phyloP scores from a whole-genome alignment of 352 stramenopile species.

The Phytophthora litchii region DNA sequence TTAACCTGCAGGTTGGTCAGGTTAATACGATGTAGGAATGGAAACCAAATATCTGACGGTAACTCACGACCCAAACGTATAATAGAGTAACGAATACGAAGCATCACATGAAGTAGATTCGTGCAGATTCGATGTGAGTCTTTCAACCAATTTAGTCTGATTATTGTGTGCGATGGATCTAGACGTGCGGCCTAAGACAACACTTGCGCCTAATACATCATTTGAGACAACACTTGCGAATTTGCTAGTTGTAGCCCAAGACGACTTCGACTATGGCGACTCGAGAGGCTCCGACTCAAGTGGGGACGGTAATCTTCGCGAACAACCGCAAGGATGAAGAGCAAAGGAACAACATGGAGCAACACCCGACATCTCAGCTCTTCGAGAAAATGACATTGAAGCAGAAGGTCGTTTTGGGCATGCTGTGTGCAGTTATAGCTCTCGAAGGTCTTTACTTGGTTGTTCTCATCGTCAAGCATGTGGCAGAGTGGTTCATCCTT shows the following conservation, averaged over 20 bases:
- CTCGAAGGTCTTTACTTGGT: slow-evolving; percentile 19
- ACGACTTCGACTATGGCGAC: slow-evolving; percentile 3
- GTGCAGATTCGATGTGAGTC: slow-evolving; percentile 10
- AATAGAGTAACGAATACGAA: slow-evolving; percentile 8
- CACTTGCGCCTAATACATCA: slow-evolving; percentile 3
- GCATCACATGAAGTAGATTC: slow-evolving; percentile 17
- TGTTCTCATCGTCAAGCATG: slow-evolving; percentile 11
- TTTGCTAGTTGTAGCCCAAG: slow-evolving; percentile 10
- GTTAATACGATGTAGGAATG: too few species aligned
- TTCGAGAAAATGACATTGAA: slow-evolving; percentile 4
- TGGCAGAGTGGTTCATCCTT: slow-evolving; percentile 20
- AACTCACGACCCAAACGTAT: too few species aligned
- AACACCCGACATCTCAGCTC: not conserved
- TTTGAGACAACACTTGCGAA: slow-evolving; percentile 7
- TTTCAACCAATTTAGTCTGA: slow-evolving; percentile 2
- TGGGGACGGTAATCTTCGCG: not conserved
- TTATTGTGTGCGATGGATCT: not conserved
- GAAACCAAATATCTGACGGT: too few species aligned
- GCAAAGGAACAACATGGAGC: not conserved
- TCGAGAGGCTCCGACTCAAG: slow-evolving; percentile 5
- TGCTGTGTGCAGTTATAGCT: slow-evolving; percentile 7
- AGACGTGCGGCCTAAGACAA: not conserved
- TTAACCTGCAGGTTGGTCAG: too few species aligned
- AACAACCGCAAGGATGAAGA: slow-evolving; percentile 1
- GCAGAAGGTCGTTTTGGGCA: slow-evolving; percentile 17